Conservation (phyloP, 352 stramenopile species). For the Phytophthora pisi region DNA sequence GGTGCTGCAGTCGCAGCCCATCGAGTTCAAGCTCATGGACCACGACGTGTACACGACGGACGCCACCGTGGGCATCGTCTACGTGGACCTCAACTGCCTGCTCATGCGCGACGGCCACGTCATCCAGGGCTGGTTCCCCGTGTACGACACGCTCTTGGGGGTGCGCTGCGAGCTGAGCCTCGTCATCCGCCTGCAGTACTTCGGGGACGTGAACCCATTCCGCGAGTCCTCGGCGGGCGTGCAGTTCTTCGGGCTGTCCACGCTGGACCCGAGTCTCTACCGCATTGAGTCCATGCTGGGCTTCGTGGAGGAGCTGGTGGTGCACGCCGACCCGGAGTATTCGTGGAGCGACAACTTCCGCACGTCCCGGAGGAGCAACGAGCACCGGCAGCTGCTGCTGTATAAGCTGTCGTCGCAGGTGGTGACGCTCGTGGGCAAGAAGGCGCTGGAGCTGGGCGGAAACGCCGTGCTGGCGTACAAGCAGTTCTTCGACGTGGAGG, state of each 20-base stretch:
- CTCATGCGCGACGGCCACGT: conserved; percentile 92
- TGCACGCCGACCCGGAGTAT: conserved; percentile 98
- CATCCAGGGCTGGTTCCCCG: conserved; percentile 98
- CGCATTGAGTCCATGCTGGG: conserved; percentile 91
- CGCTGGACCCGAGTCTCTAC: conserved; percentile 90
- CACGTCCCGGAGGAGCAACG: conserved; percentile 93
- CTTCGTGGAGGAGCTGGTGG: conserved; percentile 96
- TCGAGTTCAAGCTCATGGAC: conserved; percentile 98
- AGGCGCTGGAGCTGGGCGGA: conserved; percentile 95
- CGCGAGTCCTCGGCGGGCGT: conserved; percentile 97
- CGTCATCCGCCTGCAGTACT: conserved; percentile 96
- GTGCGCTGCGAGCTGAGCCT: conserved; percentile 96
- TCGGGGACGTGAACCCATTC: conserved; percentile 98
- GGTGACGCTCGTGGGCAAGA: conserved; percentile 92
- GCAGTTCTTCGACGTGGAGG: conserved; percentile 99
- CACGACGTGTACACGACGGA: conserved; percentile 95
- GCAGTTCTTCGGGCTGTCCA: conserved; percentile 97
- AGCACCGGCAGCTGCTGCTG: conserved; percentile 95
- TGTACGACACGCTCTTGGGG: conserved; percentile 97
- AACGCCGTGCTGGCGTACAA: conserved; percentile 98
- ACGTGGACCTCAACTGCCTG: conserved; percentile 98
- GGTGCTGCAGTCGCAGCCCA: conserved; percentile 97
- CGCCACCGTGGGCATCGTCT: conserved; percentile 96
- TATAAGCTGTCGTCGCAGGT: conserved; percentile 95
- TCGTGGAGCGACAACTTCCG: conserved; percentile 97